Evolutionary conservation across 192 early-diverging fungal genomes (phyloP), one percentile per base, ranked within the genome.

Genomic region (Entomortierella lignicola): DNA sequence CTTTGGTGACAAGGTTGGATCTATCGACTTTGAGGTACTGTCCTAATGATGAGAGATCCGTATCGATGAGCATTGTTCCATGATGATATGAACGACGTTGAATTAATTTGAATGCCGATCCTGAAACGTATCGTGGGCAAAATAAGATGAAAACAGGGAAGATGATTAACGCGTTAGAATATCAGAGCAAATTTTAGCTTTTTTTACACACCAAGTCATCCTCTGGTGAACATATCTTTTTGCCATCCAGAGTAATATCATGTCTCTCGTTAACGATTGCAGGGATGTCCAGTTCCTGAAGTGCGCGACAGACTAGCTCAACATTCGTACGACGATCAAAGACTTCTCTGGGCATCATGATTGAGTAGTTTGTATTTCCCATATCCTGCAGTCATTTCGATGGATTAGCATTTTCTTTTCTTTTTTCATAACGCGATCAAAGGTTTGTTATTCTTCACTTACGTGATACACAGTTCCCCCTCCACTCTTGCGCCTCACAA

Each of bases 1-100:
- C 98, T 80, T 92, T 92, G 30, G 94, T 92, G 6, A 87, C 85
- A 21, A 99, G 84, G 41, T 85, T 86, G 57, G 81, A 83, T 88
- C 82, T 62, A 39, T 64, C 27, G 50, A 41, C 60, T 42, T 77
- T 72, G 29, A 81, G 60, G 44, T 82, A 86, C 18, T 71, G 73
- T 12, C 66, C 69, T 15, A 81, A 50, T 15, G 56, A 48, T 11
- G 69, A 64, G 41, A 97, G 85, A 80, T 98, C 93, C 8, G 95
- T 84, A 67, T 96, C 90, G 59, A 99, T 98, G 42, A 99, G 83
- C 98, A 99, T 98, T 8, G 98, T 99, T 50, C 98, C 98, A 77
- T 99, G 98, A 77, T 98, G 96, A 72, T 97, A 98, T 3, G 97
- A 93, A 57, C 93, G 77, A 8, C 79, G 59, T 60, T 86, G 90